These are phyloP conservation scores for Myrmaecium sp. DNA, from an alignment of 2,329 filamentous ascomycete species.

Conservation along the genomic window DNA sequence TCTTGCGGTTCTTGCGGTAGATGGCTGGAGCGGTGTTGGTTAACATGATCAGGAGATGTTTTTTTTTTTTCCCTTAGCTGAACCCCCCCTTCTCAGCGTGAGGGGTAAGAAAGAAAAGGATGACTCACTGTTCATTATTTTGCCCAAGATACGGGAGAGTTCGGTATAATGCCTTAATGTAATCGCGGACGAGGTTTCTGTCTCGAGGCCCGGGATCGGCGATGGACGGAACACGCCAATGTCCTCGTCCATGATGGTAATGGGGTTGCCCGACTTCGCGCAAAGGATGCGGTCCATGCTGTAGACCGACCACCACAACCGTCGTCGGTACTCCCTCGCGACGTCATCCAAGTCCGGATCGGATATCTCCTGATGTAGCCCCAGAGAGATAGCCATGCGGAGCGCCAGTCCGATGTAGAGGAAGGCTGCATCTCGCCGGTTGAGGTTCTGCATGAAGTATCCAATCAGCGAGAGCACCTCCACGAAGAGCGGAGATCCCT, in stretches of 20 bases:
- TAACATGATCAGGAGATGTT: not conserved
- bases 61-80: no score
- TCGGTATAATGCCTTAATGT: slow-evolving; percentile 36
- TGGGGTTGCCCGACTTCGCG: slow-evolving; percentile 37
- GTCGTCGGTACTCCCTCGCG: slow-evolving; percentile 31
- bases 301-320: slow-evolving; percentile 41
- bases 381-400: slow-evolving; percentile 40
- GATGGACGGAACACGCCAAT: slow-evolving; percentile 28
- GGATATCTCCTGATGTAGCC: slow-evolving; percentile 36
- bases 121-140: slow-evolving; percentile 21
- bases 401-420: slow-evolving; percentile 31
- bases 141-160: slow-evolving; percentile 34
- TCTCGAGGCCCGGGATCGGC: slow-evolving; percentile 17
- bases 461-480: slow-evolving; percentile 38
- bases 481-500: slow-evolving; percentile 36
- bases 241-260: slow-evolving; percentile 38
- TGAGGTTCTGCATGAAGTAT: slow-evolving; percentile 41
- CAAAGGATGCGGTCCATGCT: slow-evolving; percentile 36
- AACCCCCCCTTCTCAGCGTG: no score
- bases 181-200: slow-evolving; percentile 27
- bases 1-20: slow-evolving; percentile 31
- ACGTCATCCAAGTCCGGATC: slow-evolving; percentile 22
- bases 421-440: slow-evolving; percentile 37
- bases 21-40: slow-evolving; percentile 19
- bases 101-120: no score